A percentile compares a stretch with the other conserved stretches of the same genome.
Evolutionary conservation across 2,329 filamentous ascomycete species (phyloP).

Genomic region (Paecilomyces dactylethromorphus): DNA sequence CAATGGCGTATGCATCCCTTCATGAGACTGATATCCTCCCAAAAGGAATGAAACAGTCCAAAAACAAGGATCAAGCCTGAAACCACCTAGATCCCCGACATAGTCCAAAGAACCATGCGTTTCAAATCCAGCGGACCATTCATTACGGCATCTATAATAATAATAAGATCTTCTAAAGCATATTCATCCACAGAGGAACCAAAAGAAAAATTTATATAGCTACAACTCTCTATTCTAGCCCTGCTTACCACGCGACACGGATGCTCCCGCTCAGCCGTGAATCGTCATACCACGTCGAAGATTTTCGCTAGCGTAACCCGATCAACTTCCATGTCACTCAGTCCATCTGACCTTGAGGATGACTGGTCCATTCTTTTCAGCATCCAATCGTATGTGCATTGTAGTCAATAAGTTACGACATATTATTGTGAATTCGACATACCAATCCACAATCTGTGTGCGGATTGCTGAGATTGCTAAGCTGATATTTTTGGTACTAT

Average conservation of each 20-base stretch:
- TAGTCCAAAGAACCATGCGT: background rate
- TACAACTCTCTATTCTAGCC: too few species aligned
- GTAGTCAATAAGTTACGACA: background rate
- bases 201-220: too few species aligned
- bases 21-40: background rate
- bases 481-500: background rate
- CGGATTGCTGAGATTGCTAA: background rate
- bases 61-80: background rate
- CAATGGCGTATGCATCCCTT: too few species aligned
- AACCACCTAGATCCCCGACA: background rate
- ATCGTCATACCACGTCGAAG: background rate
- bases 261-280: background rate
- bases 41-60: background rate
- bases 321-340: background rate
- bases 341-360: background rate
- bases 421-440: background rate
- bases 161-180: background rate
- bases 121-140: background rate
- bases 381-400: background rate
- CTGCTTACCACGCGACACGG: background rate
- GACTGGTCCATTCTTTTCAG: background rate
- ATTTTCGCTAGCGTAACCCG: background rate
- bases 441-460: background rate
- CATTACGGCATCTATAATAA: background rate
- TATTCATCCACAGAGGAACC: too few species aligned